These are phyloP conservation scores for Akanthomyces muscarius DNA, from an alignment of 2,329 filamentous ascomycete species.

Conservation along the genomic window DNA sequence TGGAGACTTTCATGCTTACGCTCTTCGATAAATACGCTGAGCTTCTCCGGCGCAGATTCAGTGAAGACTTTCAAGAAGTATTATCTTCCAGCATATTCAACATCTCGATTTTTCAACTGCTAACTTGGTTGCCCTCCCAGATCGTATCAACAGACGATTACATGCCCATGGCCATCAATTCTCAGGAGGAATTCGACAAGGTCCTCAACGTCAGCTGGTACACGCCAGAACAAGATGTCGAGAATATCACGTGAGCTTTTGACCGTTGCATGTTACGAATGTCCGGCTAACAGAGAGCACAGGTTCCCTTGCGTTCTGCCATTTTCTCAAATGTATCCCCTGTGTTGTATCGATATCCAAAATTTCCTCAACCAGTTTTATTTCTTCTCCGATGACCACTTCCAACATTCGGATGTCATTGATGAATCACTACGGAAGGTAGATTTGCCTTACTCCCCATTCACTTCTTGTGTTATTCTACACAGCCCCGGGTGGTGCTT, in stretches of 20 bases:
- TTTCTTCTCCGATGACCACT: constrained; percentile 94
- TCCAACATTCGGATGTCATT: constrained; percentile 83
- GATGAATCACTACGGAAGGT: constrained; percentile 84
- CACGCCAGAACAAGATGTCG: constrained; percentile 70
- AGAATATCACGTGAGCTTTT: constrained; percentile 65
- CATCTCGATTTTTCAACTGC: background rate
- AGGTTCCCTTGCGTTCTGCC: constrained; percentile 94
- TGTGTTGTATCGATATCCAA: constrained; percentile 96
- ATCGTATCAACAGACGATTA: constrained; percentile 92
- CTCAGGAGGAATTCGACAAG: constrained; percentile 86
- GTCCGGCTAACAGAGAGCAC: constrained; percentile 6
- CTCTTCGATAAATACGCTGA: constrained; percentile 94
- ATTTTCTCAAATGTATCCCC: constrained; percentile 97
- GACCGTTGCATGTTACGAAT: background rate
- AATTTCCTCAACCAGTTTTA: constrained; percentile 99
- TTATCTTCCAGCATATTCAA: constrained; percentile 11
- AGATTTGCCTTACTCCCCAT: constrained; percentile 17
- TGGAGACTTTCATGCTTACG: constrained; percentile 81
- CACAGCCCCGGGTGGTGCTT: no score
- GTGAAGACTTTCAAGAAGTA: constrained; percentile 91
- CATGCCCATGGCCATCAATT: constrained; percentile 98
- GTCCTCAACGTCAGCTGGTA: constrained; percentile 97
- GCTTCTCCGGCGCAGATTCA: constrained; percentile 84
- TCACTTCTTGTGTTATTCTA: background rate
- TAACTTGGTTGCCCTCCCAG: constrained; percentile 31